Evolutionary conservation across 805 yeast genomes (phyloP).

Genomic region (Saturnispora kantuleensis): DNA sequence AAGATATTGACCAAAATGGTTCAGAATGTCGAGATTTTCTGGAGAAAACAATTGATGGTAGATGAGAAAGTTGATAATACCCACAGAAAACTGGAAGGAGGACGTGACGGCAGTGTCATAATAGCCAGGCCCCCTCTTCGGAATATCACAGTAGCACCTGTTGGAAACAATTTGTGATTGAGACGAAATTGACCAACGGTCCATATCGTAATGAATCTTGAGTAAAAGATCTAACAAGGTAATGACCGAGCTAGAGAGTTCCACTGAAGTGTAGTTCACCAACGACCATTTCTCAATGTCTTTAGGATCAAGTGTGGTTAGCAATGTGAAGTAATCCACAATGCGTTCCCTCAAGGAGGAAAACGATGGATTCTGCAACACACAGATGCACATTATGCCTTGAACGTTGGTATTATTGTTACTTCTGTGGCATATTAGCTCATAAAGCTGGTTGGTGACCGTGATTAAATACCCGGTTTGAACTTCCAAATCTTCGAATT

Average conservation of each 20-base stretch:
- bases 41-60: constrained; percentile 27
- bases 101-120: constrained; percentile 20
- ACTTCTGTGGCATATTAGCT: constrained; percentile 17
- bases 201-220: constrained; percentile 35
- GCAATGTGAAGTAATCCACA: constrained; percentile 14
- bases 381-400: constrained; percentile 35
- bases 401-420: constrained; percentile 24
- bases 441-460: constrained; percentile 20
- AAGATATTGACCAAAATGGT: constrained; percentile 19
- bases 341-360: constrained; percentile 24
- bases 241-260: constrained; percentile 18
- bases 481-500: constrained; percentile 17
- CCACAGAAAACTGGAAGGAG: constrained; percentile 30
- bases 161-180: constrained; percentile 29
- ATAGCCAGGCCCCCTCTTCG: constrained; percentile 28
- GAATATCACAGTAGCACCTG: constrained; percentile 17
- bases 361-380: constrained; percentile 44
- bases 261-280: constrained; percentile 19
- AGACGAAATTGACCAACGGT: not conserved
- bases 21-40: constrained; percentile 17
- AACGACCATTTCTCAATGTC: constrained; percentile 14
- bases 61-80: constrained; percentile 32
- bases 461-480: constrained; percentile 19
- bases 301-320: constrained; percentile 17
- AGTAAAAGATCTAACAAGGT: constrained; percentile 25